Evolutionary conservation across 163 green algal species (phyloP).

Genomic region (Prototheca wickerhamii): DNA sequence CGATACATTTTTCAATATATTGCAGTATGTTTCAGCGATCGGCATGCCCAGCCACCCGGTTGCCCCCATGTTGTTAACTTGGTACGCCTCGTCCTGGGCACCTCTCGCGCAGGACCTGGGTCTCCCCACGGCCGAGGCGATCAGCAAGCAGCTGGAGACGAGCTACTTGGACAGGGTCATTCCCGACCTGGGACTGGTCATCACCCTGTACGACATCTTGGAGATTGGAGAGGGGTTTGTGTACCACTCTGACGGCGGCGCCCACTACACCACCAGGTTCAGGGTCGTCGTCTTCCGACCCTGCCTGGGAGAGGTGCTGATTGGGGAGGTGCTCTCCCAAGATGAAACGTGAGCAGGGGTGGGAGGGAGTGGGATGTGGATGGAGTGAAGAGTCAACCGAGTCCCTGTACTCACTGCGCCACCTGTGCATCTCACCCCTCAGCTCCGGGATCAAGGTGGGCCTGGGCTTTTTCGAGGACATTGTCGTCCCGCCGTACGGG

Average conservation of each 20-base stretch:
- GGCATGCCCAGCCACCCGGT: too few relatives aligned
- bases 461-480: constrained; percentile 90
- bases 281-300: constrained; percentile 82
- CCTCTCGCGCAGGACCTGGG: constrained; percentile 37
- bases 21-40: too few relatives aligned
- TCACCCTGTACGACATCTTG: constrained; percentile 85
- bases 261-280: constrained; percentile 68
- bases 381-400: too few relatives aligned
- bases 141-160: constrained; percentile 61
- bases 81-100: neutral
- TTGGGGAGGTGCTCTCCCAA: constrained; percentile 58
- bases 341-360: constrained; percentile 39
- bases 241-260: constrained; percentile 70
- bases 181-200: constrained; percentile 64
- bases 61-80: too few relatives aligned
- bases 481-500: constrained; percentile 70
- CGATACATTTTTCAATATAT: too few relatives aligned
- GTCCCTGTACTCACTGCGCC: too few relatives aligned
- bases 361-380: neutral
- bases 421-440: constrained; percentile 6
- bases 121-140: constrained; percentile 48
- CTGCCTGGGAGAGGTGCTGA: constrained; percentile 75
- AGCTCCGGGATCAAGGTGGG: constrained; percentile 63
- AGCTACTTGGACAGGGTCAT: constrained; percentile 75
- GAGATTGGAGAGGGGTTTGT: constrained; percentile 73